Base-by-base conservation (phyloP, 805 yeast genomes). In the Cyberlindnera mycetangii region DNA sequence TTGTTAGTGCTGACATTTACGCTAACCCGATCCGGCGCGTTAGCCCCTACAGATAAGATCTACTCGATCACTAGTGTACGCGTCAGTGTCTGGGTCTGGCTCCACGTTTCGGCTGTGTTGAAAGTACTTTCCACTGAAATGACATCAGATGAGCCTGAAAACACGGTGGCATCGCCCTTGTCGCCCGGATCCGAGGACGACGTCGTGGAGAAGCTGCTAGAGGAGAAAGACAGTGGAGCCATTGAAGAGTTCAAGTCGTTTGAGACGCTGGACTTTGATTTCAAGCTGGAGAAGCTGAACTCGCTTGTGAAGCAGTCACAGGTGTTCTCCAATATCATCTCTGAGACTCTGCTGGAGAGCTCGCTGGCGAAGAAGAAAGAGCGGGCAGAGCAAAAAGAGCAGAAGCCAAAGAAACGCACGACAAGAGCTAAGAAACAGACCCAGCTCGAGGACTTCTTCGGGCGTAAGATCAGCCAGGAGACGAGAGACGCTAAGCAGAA, bases 291-390 rank as follows among this genome's bases (percentile, higher is more conserved):
- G 42, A 74, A 88, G 43, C 68, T 92, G 42, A 77, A 86, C 46
- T 81, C 79, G 30, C 71, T 92, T 50, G 89, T 92, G n/a, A 84
- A 85, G 55, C 83, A 87, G 58, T 87, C 97, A 15, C 90, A 89
- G 59, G 78, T 90, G 2, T 92, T 88, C 64, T 85, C 97, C 1
- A 78, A 83, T 49, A 88, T 92, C 52, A 86, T 92, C 33, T 81
- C 95, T 3, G 90, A 89, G 41, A 83, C 90, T 10, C 72, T 92
- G 35, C 58, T 83, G 33, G 78, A 78, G 49, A 69, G 74, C 37
- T 58, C 75, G n/a, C 54, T 74, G 44, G 54, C 59, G 7, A 67
- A 63, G 49, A 58, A 50, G 42, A 62, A 59, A 46, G 58, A 51
- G 24, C 47, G 47, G 40, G 51, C 50, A 45, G 54, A 24, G 22